A percentile compares a stretch with the other conserved stretches of the same genome.
These are phyloP conservation scores for Neofusicoccum sp. DNA, from an alignment of 2,329 filamentous ascomycete genomes.

Conservation along the genomic window DNA sequence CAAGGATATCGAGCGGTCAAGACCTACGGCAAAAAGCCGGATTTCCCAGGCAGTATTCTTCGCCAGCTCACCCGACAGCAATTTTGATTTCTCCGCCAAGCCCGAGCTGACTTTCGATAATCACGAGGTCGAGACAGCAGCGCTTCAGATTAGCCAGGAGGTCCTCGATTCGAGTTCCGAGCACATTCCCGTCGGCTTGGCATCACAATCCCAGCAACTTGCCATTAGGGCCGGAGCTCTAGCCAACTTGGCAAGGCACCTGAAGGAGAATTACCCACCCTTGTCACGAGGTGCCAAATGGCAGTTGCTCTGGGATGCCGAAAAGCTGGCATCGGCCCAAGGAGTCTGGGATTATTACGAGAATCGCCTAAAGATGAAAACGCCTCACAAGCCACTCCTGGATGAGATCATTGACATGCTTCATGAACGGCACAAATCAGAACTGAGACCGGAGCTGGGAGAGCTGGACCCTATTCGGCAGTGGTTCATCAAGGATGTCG, in stretches of 20 bases:
- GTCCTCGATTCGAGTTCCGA: constrained; percentile 75
- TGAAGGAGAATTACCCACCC: constrained; percentile 62
- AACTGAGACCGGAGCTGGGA: constrained; percentile 61
- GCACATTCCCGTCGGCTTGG: constrained; percentile 36
- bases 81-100: constrained; percentile 77
- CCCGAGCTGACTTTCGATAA: constrained; percentile 65
- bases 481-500: constrained; percentile 70
- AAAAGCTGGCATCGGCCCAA: constrained; percentile 79
- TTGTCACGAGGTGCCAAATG: constrained; percentile 70
- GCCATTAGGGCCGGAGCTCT: constrained; percentile 70
- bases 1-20: constrained; percentile 36
- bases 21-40: constrained; percentile 79
- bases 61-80: constrained; percentile 75
- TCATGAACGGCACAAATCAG: constrained; percentile 71
- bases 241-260: constrained; percentile 68
- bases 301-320: constrained; percentile 82
- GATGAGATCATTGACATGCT: constrained; percentile 73
- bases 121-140: constrained; percentile 72
- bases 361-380: constrained; percentile 66
- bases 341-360: constrained; percentile 82
- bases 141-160: constrained; percentile 73
- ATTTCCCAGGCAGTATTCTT: constrained; percentile 95
- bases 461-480: constrained; percentile 78
- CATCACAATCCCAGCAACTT: constrained; percentile 79
- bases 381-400: constrained; percentile 67